These are phyloP conservation scores for Pseudocercospora vitis DNA, from an alignment of 2,329 filamentous ascomycete species.

Conservation along the genomic window DNA sequence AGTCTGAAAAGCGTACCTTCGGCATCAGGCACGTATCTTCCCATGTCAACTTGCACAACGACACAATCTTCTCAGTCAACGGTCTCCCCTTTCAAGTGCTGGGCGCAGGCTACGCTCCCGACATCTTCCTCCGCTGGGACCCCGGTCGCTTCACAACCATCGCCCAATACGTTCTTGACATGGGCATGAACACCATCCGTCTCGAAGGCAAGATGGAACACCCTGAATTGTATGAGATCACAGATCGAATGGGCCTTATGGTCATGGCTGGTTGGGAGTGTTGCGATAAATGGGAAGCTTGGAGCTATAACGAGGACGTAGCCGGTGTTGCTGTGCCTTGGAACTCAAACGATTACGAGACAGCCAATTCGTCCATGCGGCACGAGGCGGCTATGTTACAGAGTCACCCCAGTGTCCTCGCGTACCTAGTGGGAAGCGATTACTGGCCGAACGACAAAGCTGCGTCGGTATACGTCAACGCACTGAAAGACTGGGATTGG, in stretches of 20 bases:
- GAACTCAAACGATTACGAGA: constrained; percentile 15
- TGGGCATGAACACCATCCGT: constrained; percentile 19
- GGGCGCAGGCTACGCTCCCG: constrained; percentile 13
- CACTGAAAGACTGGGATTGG: constrained; percentile 12
- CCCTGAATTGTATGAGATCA: constrained; percentile 15
- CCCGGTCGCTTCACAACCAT: constrained; percentile 5
- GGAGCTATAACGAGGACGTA: constrained; percentile 44
- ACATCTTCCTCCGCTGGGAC: constrained; percentile 18
- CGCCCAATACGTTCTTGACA: constrained; percentile 15
- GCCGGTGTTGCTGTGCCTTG: constrained; percentile 8
- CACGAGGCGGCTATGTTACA: constrained; percentile 13
- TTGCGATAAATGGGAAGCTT: constrained; percentile 44
- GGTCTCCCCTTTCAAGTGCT: constrained; percentile 15
- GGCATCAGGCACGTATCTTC: constrained; percentile 14
- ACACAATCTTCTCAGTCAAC: constrained; percentile 15
- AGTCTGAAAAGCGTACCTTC: neutral
- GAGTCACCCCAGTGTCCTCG: constrained; percentile 14
- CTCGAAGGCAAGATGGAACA: constrained; percentile 18
- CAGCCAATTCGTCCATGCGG: constrained; percentile 11
- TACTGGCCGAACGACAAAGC: constrained; percentile 19
- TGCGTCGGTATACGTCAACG: constrained; percentile 13
- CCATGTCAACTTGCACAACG: constrained; percentile 15
- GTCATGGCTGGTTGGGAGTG: constrained; percentile 35
- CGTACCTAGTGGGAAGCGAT: constrained; percentile 17
- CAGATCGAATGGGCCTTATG: constrained; percentile 14